phyloP scores from a whole-genome alignment of 2,329 filamentous ascomycete genomes.

The Cladophialophora yegresii region DNA sequence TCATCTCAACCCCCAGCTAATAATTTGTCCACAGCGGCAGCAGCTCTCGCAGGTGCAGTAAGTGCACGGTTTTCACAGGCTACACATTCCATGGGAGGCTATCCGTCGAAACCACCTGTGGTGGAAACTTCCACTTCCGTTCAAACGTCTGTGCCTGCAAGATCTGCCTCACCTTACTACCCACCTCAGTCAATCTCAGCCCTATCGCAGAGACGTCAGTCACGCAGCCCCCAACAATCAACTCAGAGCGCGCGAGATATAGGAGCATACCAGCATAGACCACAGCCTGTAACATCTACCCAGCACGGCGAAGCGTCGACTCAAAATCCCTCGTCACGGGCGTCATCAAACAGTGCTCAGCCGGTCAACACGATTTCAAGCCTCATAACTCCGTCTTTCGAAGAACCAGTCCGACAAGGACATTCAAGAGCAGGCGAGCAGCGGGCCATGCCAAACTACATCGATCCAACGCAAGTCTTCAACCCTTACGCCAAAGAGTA shows the following conservation, averaged over 20 bases:
- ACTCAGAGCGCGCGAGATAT: background rate
- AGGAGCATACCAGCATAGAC: slow-evolving; percentile 3
- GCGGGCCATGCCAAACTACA: slow-evolving; percentile 46
- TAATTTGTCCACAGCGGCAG: slow-evolving; percentile 24
- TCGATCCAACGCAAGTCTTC: slow-evolving; percentile 58
- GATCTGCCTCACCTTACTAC: slow-evolving; percentile 28
- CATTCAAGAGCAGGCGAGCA: slow-evolving; percentile 24
- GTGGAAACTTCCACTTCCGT: slow-evolving; percentile 7
- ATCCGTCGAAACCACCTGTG: slow-evolving; percentile 21
- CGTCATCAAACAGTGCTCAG: background rate
- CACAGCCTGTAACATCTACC: slow-evolving; percentile 7
- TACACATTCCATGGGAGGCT: slow-evolving; percentile 2
- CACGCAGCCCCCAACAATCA: slow-evolving; percentile 10
- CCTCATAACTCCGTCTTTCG: slow-evolving; percentile 22
- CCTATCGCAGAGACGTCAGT: slow-evolving; percentile 10
- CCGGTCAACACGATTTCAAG: slow-evolving; percentile 32
- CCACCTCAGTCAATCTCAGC: slow-evolving; percentile 7
- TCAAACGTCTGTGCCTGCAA: background rate
- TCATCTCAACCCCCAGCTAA: slow-evolving; percentile 22
- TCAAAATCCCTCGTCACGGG: background rate
- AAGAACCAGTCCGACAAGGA: slow-evolving; percentile 15
- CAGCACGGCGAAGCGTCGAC: slow-evolving; percentile 9
- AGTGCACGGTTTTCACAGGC: slow-evolving; percentile 25
- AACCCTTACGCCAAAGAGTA: slow-evolving; percentile 56
- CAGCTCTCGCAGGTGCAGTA: slow-evolving; percentile 31